Evolutionary conservation across 345 rosid species (phyloP).

Genomic region (Gossypium herbaceum): DNA sequence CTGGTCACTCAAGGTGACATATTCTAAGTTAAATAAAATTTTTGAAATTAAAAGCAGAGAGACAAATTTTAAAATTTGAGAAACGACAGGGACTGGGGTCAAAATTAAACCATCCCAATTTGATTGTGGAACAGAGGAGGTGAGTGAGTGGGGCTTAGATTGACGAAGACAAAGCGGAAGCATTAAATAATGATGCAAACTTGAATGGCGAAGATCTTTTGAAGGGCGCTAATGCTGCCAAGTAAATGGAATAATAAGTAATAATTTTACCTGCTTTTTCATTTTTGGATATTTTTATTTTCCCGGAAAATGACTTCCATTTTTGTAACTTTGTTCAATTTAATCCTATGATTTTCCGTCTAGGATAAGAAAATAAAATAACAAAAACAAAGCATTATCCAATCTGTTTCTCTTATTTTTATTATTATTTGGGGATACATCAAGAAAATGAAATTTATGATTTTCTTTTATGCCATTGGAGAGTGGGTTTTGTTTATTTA

Average conservation of each 20-base stretch:
- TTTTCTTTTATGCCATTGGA: too few species aligned
- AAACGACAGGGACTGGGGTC: too few species aligned
- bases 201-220: constrained; percentile 14
- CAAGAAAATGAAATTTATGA: too few species aligned
- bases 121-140: neutral
- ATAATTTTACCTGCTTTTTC: neutral
- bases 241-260: constrained; percentile 24
- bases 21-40: too few species aligned
- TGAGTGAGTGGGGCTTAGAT: neutral
- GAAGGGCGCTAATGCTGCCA: neutral
- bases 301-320: neutral
- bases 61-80: too few species aligned
- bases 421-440: too few species aligned
- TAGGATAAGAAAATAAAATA: neutral
- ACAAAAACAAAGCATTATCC: neutral
- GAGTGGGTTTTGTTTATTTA: too few species aligned
- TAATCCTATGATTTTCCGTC: neutral
- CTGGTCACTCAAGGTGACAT: too few species aligned
- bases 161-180: constrained; percentile 22
- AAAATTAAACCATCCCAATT: too few species aligned
- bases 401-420: too few species aligned
- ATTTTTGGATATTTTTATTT: neutral
- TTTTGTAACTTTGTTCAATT: neutral
- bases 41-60: too few species aligned
- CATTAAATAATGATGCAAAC: constrained; percentile 23